Conservation (phyloP, 129 eudicot genomes). For the Helianthus tuberosus region DNA sequence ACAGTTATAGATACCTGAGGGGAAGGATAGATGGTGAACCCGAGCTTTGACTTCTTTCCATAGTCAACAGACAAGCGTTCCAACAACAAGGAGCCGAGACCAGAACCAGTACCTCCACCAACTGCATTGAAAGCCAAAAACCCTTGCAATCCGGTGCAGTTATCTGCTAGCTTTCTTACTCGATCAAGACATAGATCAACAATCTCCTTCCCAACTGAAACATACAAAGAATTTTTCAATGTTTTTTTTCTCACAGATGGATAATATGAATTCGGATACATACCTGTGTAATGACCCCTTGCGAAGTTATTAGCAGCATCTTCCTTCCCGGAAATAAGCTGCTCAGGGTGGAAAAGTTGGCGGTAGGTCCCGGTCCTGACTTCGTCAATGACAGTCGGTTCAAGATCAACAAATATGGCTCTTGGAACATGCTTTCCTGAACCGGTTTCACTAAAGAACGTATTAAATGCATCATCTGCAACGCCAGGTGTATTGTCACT, state of each 20-base stretch:
- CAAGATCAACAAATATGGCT: conserved; percentile 93
- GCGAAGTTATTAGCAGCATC: conserved; percentile 99
- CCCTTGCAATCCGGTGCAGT: conserved; percentile 98
- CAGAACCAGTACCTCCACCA: conserved; percentile 99
- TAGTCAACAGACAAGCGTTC: conserved; percentile 98
- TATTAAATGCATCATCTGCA: conserved; percentile 90
- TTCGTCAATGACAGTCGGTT: conserved; percentile 96
- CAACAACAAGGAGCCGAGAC: conserved; percentile 93
- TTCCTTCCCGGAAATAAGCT: conserved; percentile 97
- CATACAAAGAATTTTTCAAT: neutral
- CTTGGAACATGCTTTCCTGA: conserved; percentile 98
- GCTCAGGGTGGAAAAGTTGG: conserved; percentile 97
- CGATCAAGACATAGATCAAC: conserved; percentile 93
- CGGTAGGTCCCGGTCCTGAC: conserved; percentile 90
- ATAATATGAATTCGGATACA: neutral
- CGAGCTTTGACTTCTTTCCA: conserved; percentile 98
- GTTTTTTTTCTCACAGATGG: neutral
- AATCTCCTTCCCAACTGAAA: conserved; percentile 91
- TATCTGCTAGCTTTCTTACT: conserved; percentile 93
- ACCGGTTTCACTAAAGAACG: conserved; percentile 92
- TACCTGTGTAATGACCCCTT: conserved; percentile 95
- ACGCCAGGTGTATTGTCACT: conserved; percentile 79
- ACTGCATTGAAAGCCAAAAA: conserved; percentile 94
- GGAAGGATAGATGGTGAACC: conserved; percentile 96
- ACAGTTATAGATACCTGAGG: conserved; percentile 67